Evolutionary conservation across 176 grass and related monocot genomes (phyloP).

Genomic region (Dendrocalamus sinicus): DNA sequence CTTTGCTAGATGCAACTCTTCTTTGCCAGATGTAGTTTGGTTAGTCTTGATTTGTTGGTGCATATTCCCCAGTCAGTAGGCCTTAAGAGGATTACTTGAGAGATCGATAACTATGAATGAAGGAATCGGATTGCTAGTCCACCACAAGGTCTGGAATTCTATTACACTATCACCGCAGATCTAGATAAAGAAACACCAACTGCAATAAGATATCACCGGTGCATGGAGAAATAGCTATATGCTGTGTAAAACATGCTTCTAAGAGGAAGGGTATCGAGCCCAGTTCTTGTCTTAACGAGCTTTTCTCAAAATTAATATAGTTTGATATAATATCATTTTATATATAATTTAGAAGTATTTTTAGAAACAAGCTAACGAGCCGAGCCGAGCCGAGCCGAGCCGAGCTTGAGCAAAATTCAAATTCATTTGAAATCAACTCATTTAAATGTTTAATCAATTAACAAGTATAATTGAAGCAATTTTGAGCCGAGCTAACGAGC

Average conservation of each 20-base stretch:
- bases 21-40: not conserved
- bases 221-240: constrained; percentile 3
- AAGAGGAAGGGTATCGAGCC: not conserved
- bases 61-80: not conserved
- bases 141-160: not conserved
- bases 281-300: no score
- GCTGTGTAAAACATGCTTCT: not conserved
- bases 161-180: not conserved
- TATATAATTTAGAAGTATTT: no score
- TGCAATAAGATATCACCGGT: not conserved
- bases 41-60: not conserved
- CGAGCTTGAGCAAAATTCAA: no score
- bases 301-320: no score
- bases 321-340: no score
- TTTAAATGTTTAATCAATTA: no score
- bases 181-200: not conserved
- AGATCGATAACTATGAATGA: not conserved
- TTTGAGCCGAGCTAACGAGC: no score
- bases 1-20: not conserved
- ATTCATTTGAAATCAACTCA: no score
- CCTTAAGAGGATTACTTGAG: not conserved
- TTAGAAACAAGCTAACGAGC: no score
- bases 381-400: no score
- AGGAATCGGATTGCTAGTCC: not conserved
- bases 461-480: no score